Conservation (phyloP, 371 early-diverging fungal genomes). For the Mortierella sp. region DNA sequence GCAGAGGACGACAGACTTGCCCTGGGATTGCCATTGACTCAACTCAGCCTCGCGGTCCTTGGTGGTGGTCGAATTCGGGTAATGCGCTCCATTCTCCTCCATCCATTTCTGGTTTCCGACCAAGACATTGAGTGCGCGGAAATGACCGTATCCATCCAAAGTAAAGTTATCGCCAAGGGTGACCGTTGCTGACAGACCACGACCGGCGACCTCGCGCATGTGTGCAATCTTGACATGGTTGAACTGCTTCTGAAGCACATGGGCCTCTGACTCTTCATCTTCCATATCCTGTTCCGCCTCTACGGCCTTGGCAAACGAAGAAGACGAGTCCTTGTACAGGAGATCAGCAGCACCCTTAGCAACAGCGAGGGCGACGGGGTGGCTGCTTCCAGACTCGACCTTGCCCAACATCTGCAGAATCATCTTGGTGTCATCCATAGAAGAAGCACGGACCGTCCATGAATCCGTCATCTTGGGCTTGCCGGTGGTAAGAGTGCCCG, state of each 20-base stretch:
- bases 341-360: constrained; percentile 49
- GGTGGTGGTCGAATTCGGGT: constrained; percentile 41
- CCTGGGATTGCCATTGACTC: constrained; percentile 69
- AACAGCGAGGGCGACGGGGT: constrained; percentile 57
- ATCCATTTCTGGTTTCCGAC: constrained; percentile 82
- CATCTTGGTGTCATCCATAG: constrained; percentile 21
- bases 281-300: constrained; percentile 12
- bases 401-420: constrained; percentile 48
- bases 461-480: constrained; percentile 68
- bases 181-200: constrained; percentile 72
- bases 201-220: constrained; percentile 75
- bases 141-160: constrained; percentile 56
- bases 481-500: constrained; percentile 84
- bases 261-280: constrained; percentile 31
- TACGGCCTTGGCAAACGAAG: background rate
- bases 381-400: constrained; percentile 56
- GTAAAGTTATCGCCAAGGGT: constrained; percentile 35
- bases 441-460: constrained; percentile 47
- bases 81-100: constrained; percentile 71
- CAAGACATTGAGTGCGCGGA: constrained; percentile 66
- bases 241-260: constrained; percentile 55
- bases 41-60: constrained; percentile 60
- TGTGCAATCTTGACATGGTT: constrained; percentile 67
- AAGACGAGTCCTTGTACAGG: constrained; percentile 16
- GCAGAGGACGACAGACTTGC: constrained; percentile 74